Evolutionary conservation across 2,329 filamentous ascomycete genomes (phyloP).

Genomic region (Aspergillus brunneoviolaceus): DNA sequence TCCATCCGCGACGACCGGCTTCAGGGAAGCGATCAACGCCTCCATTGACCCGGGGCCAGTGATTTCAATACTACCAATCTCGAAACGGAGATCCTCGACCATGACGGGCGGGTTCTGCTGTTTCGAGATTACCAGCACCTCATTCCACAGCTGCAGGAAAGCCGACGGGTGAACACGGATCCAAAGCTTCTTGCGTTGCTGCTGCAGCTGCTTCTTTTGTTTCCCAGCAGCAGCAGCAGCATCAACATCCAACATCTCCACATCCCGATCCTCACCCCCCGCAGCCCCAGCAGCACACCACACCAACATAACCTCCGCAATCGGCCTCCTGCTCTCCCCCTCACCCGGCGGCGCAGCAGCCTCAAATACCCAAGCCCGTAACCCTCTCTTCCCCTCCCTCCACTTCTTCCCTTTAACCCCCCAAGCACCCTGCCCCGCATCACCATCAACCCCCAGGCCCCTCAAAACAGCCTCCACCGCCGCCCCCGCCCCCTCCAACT

Average conservation of each 20-base stretch:
- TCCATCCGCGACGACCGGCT: slow-evolving; percentile 39
- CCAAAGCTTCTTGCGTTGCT: slow-evolving; percentile 57
- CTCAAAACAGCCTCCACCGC: slow-evolving; percentile 67
- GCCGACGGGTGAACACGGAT: slow-evolving; percentile 80
- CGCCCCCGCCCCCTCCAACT: slow-evolving; percentile 65
- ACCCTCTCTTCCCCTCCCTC: slow-evolving; percentile 61
- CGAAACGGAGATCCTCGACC: slow-evolving; percentile 67
- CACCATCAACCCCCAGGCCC: slow-evolving; percentile 49
- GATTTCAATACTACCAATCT: slow-evolving; percentile 70
- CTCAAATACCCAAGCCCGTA: slow-evolving; percentile 60
- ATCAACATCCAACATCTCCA: slow-evolving; percentile 37
- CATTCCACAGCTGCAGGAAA: slow-evolving; percentile 63
- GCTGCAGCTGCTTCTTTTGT: slow-evolving; percentile 34
- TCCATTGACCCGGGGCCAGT: slow-evolving; percentile 77
- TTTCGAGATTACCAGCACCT: slow-evolving; percentile 59
- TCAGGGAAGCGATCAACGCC: slow-evolving; percentile 68
- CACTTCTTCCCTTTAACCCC: slow-evolving; percentile 67
- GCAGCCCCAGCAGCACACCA: slow-evolving; percentile 59
- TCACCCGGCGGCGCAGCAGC: slow-evolving; percentile 34
- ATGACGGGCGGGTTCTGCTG: slow-evolving; percentile 61
- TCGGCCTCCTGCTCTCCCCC: slow-evolving; percentile 52
- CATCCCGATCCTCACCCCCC: slow-evolving; percentile 29
- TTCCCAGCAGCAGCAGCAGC: slow-evolving; percentile 13
- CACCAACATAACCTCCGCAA: slow-evolving; percentile 71
- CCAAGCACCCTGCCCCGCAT: slow-evolving; percentile 57